These are phyloP conservation scores for Podaxis pistillaris DNA, from an alignment of 768 basidiomycete genomes.

Conservation along the genomic window DNA sequence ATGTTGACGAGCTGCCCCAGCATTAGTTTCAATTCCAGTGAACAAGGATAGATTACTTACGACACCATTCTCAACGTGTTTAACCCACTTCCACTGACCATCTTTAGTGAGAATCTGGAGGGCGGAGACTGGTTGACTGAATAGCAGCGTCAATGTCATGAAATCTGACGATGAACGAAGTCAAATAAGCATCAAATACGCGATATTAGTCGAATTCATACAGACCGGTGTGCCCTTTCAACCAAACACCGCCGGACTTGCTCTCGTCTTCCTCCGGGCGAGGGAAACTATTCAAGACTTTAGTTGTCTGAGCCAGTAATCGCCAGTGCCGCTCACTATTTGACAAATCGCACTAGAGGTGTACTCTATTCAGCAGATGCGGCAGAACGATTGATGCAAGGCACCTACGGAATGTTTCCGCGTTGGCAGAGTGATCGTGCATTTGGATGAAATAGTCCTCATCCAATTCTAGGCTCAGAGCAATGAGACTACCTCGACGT, in stretches of 20 bases:
- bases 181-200: neutral
- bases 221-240: slow-evolving; percentile 49
- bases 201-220: neutral
- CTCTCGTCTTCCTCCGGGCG: slow-evolving; percentile 40
- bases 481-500: slow-evolving; percentile 27
- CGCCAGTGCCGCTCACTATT: slow-evolving; percentile 35
- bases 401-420: slow-evolving; percentile 33
- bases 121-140: slow-evolving; percentile 47
- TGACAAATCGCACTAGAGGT: slow-evolving; percentile 42
- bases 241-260: slow-evolving; percentile 44
- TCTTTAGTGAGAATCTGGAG: slow-evolving; percentile 43
- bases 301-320: neutral
- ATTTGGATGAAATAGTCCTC: slow-evolving; percentile 41
- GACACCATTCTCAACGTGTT: slow-evolving; percentile 43
- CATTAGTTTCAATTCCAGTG: neutral
- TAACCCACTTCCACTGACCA: slow-evolving; percentile 44
- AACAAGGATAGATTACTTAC: slow-evolving; percentile 22
- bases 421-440: slow-evolving; percentile 33
- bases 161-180: slow-evolving; percentile 29
- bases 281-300: slow-evolving; percentile 31
- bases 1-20: slow-evolving; percentile 38
- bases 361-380: neutral
- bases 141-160: slow-evolving; percentile 43
- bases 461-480: slow-evolving; percentile 43
- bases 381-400: slow-evolving; percentile 20